Evolutionary conservation across 257 asterid species (phyloP), one percentile per base, ranked within the genome.

Genomic region (Solanum virginianum): DNA sequence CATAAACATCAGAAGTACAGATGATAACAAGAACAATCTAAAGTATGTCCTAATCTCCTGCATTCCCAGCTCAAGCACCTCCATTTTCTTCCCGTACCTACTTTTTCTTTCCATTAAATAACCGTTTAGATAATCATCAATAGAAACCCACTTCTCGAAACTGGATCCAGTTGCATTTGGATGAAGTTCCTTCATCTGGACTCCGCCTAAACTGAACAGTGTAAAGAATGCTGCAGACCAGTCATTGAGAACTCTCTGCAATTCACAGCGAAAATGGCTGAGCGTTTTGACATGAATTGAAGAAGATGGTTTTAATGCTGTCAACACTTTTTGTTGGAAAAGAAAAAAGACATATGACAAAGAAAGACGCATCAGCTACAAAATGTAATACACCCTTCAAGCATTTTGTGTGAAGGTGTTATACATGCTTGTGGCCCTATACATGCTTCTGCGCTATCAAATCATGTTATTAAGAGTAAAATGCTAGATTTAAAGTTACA

Each of bases 21-120:
- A 97, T 8, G 99, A 97, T 77, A 97, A 85, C 93, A 95, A 86
- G 91, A 97, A 95, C 92, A 97, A 86, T 82, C 98, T 91, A 90
- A 94, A 97, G 85, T 97, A 97, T 16, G 99, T 89, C 74, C 98
- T 87, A 41, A 95, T 97, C 89, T 97, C 99, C 88, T 95, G 98
- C 93, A 97, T 86, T 80, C 99, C 99, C 36, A 95, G 94, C 80
- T 95, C 99, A 81, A 95, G 93, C 84, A 97, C 97, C 80, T 95
- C 99, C 89, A 93, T 87, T 91, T 97, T 97, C 91, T 97, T 95
- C 79, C 94, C 97, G 4, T 92, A 91, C 86, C 97, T 90, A 86
- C 93, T 97, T 84, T 90, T 94, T 91, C 98, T 89, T 86, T 92
- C 97, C 96, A 93, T 92, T 60, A 95, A 84, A 86, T 95, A 91